phyloP scores from a whole-genome alignment of 2,329 filamentous ascomycete genomes.

The Diaporthe eres region DNA sequence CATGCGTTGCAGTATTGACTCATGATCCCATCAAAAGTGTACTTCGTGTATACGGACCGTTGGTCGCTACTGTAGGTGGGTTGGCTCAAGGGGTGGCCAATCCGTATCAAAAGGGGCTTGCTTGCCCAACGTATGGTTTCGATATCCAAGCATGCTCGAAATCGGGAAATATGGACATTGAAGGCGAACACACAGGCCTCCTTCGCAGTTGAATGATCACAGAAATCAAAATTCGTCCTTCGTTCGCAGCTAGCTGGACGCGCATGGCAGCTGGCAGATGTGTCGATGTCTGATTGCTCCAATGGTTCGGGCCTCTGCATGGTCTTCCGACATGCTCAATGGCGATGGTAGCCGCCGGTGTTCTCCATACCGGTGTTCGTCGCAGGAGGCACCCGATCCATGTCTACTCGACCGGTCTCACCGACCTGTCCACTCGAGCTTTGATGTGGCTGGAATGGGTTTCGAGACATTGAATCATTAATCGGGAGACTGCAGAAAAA shows the following conservation, averaged over 20 bases:
- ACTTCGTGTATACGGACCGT: neutral
- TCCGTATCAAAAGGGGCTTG: neutral
- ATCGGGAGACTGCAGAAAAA: slow-evolving; percentile 59
- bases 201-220: neutral
- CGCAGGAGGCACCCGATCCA: neutral
- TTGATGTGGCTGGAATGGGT: slow-evolving; percentile 67
- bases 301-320: neutral
- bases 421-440: slow-evolving; percentile 66
- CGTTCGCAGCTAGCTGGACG: neutral
- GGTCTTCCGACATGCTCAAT: neutral
- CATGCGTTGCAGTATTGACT: slow-evolving; percentile 15
- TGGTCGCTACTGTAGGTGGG: neutral
- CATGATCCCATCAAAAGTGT: neutral
- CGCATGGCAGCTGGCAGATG: neutral
- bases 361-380: neutral
- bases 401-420: slow-evolving; percentile 56
- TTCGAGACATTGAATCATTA: slow-evolving; percentile 70
- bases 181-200: neutral
- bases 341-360: neutral
- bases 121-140: slow-evolving; percentile 14
- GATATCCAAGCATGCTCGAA: neutral
- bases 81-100: neutral
- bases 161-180: slow-evolving; percentile 15
- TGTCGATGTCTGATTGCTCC: neutral
- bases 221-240: neutral